Evolutionary conservation across 1,284 basidiomycete species (phyloP), one percentile per base, ranked within the genome.

Genomic region (Pyrrhoderma lamaoense): DNA sequence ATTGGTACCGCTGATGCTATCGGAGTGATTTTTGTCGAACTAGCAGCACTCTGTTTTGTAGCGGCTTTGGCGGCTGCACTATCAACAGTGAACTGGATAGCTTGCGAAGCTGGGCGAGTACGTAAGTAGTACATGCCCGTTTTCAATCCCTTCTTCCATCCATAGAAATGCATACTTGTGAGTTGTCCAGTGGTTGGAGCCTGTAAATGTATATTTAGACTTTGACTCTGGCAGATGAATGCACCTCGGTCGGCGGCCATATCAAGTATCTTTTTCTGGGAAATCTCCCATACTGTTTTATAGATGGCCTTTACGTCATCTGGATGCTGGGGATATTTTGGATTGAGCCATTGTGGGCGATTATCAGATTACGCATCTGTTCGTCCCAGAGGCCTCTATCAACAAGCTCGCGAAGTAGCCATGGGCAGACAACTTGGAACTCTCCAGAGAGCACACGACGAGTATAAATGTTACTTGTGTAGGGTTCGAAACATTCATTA

Each of bases 211-310:
- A 99, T 82, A 70, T 99, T 99, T 65, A 99, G 67, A 57, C 79
- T 83, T 68, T 90, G 86, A 60, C 82, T 86, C 72, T 99, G 96
- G 74, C 94, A 96, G 69, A 99, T 97, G 74, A 90, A 99, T 1
- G 96, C 93, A 37, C 95, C 96, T 59, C 96, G 93, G 69, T 99
- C 96, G 18, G 96, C 96, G 39, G 95, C 90, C 63, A 99, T 82
- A 72, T 99, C 96, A 55, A 99, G 85, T 60, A 99, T 86, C 61
- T 90, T 93, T 86, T 98, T 98, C 75, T 99, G 96, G 53, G 83
- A 88, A 68, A 99, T 96, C 75, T 99, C 96, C 96, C 96, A 99
- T 44, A 97, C 93, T 8, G 94, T 97, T 76, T 95, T 96, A 80
- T 96, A 97, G 68, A 97, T 92, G 3, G 89, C 87, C 75, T 98